Conservation (phyloP, 1,139 yeast species). For the Yamadazyma oceani region DNA sequence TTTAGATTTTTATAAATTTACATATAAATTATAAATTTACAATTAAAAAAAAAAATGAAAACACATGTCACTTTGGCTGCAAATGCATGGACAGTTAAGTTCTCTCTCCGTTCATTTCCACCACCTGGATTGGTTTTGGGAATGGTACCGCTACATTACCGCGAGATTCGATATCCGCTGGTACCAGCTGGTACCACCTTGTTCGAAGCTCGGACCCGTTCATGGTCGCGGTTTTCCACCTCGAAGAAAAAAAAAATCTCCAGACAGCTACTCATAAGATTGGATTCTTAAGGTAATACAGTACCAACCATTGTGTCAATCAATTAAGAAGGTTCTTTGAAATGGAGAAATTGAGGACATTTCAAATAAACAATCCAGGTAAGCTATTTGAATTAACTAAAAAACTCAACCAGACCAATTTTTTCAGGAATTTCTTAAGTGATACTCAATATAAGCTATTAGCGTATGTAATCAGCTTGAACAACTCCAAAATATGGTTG, state of each 20-base stretch:
- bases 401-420: constrained; percentile 44
- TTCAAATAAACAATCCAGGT: constrained; percentile 39
- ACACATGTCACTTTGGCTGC: too few relatives aligned
- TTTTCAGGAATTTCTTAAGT: constrained; percentile 59
- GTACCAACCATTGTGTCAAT: neutral
- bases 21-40: too few relatives aligned
- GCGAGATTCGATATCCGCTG: too few relatives aligned
- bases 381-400: constrained; percentile 50
- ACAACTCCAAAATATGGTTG: constrained; percentile 46
- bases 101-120: too few relatives aligned
- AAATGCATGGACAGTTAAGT: too few relatives aligned
- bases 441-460: constrained; percentile 62
- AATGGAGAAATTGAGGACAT: constrained; percentile 46
- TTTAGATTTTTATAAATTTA: neutral
- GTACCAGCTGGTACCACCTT: neutral
- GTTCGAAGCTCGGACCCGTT: neutral
- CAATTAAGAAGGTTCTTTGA: neutral
- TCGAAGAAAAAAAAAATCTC: too few relatives aligned
- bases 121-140: too few relatives aligned
- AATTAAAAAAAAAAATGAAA: too few relatives aligned
- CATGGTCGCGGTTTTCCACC: too few relatives aligned
- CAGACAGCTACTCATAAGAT: too few relatives aligned
- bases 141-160: too few relatives aligned
- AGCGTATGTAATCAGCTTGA: constrained; percentile 35
- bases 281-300: too few relatives aligned